phyloP scores from a whole-genome alignment of 352 stramenopile species.

The Blastocystis sp. region DNA sequence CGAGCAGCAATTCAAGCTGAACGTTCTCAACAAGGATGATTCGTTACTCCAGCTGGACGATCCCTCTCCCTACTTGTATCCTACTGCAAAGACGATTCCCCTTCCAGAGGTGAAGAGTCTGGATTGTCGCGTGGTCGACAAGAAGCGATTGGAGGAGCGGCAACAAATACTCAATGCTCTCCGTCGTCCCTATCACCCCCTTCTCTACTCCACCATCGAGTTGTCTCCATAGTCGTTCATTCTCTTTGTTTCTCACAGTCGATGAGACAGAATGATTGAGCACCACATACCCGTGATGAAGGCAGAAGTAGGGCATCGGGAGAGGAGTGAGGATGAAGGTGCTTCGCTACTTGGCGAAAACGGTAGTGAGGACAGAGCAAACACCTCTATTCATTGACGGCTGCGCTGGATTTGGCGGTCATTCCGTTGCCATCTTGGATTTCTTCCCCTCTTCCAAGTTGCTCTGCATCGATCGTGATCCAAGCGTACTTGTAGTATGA shows the following conservation, averaged over 20 bases:
- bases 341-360: not conserved
- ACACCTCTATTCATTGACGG: slow-evolving; percentile 35
- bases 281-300: not conserved
- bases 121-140: slow-evolving; percentile 21
- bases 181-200: slow-evolving; percentile 30
- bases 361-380: not conserved
- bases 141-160: not conserved
- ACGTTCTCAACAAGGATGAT: slow-evolving; percentile 7
- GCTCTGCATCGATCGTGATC: slow-evolving; percentile 61
- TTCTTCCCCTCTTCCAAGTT: slow-evolving; percentile 20
- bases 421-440: slow-evolving; percentile 24
- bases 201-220: slow-evolving; percentile 8
- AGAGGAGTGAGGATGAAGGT: not conserved
- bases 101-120: not conserved
- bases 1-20: not conserved
- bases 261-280: not conserved
- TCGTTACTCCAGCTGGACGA: not conserved
- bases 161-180: not conserved
- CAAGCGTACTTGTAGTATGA: not conserved
- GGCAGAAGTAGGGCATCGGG: not conserved
- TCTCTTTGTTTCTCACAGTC: not conserved
- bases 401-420: slow-evolving; percentile 38
- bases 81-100: not conserved
- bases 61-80: not conserved
- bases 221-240: not conserved